Percentiles rank a stretch among this genome's conserved stretches.
Conservation (phyloP, 176 grass and related monocot species). For the Musa troglodytarum region DNA sequence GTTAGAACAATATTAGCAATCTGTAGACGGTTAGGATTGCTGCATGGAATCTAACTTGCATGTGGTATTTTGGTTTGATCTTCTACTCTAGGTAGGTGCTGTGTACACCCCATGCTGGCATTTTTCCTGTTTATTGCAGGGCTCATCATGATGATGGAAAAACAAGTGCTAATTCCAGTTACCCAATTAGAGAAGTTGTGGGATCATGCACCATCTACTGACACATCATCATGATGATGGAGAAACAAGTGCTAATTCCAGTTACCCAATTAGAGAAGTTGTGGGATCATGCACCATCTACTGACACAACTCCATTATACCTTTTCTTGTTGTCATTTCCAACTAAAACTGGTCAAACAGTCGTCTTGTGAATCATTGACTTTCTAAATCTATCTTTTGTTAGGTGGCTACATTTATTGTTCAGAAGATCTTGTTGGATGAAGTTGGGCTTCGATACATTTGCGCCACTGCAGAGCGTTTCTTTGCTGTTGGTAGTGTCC, state of each 20-base stretch:
- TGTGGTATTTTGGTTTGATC: not conserved
- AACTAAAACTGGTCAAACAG: not conserved
- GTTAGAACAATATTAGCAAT: not conserved
- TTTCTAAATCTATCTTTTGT: not conserved
- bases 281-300: no score
- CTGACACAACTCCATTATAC: no score
- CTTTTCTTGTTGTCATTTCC: not conserved
- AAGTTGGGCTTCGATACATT: conserved; percentile 58
- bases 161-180: no score
- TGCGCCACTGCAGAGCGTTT: conserved; percentile 58
- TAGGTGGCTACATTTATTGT: conserved; percentile 94
- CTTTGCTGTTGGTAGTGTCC: conserved; percentile 56
- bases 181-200: no score
- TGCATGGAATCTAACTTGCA: no score
- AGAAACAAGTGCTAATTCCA: no score
- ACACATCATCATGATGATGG: no score
- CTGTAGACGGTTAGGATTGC: not conserved
- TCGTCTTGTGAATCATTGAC: not conserved
- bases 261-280: no score
- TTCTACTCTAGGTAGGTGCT: not conserved
- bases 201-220: no score
- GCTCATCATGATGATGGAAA: no score
- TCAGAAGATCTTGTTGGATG: conserved; percentile 83
- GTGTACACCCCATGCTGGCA: not conserved
- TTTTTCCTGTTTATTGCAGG: not conserved